Conservation (phyloP, 2,329 filamentous ascomycete genomes). For the Cercospora beticola region DNA sequence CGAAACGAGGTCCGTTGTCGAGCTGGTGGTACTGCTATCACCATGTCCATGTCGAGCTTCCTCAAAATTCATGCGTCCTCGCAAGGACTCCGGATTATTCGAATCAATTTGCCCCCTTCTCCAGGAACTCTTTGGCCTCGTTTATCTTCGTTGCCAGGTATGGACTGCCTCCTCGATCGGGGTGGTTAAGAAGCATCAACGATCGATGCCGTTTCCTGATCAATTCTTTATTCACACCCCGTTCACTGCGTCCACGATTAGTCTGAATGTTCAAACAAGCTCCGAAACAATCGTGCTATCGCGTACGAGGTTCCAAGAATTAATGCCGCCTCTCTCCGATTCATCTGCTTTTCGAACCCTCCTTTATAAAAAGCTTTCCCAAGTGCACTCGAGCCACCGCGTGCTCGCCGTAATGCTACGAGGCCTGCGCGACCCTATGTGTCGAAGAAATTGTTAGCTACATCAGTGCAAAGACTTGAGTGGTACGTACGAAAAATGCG, state of each 20-base stretch:
- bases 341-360: constrained; percentile 97
- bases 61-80: not conserved
- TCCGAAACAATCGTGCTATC: not conserved
- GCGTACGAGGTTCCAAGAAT: constrained; percentile 86
- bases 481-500: constrained; percentile 61
- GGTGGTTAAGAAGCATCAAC: constrained; percentile 96
- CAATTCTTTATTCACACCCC: constrained; percentile 84
- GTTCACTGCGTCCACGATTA: constrained; percentile 62
- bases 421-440: constrained; percentile 83
- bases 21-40: not conserved
- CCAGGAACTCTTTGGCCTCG: constrained; percentile 93
- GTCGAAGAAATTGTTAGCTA: constrained; percentile 19
- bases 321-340: constrained; percentile 80
- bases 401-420: constrained; percentile 80
- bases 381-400: constrained; percentile 70
- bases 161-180: constrained; percentile 92
- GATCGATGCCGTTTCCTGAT: constrained; percentile 92
- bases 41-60: not conserved
- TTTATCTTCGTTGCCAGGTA: constrained; percentile 98
- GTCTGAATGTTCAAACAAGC: not conserved
- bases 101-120: constrained; percentile 56
- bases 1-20: not conserved
- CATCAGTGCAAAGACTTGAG: not conserved
- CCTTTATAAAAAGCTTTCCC: constrained; percentile 97
- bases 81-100: not conserved